These are phyloP conservation scores for Linaria vulgaris DNA, from an alignment of 257 asterid genomes.

Conservation along the genomic window DNA sequence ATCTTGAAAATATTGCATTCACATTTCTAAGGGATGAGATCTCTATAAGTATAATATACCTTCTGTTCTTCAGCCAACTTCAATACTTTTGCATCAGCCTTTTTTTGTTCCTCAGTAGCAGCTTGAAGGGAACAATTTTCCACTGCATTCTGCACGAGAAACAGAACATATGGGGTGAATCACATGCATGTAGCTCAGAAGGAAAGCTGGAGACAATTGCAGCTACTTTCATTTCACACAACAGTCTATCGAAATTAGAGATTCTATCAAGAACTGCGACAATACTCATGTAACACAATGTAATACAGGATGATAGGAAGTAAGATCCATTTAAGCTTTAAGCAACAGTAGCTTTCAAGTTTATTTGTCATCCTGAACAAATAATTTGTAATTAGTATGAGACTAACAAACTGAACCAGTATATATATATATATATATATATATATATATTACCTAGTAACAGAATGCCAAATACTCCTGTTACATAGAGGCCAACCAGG, in stretches of 20 bases:
- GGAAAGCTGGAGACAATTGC: constrained; percentile 14
- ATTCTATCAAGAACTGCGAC: too few relatives aligned
- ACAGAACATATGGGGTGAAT: constrained; percentile 17
- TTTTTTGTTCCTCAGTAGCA: constrained; percentile 67
- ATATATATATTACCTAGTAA: too few relatives aligned
- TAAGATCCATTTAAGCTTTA: too few relatives aligned
- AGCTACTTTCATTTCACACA: constrained; percentile 5
- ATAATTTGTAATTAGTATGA: too few relatives aligned
- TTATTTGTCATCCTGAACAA: too few relatives aligned
- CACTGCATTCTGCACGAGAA: constrained; percentile 64
- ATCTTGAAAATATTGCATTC: constrained; percentile 21
- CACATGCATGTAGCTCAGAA: constrained; percentile 1
- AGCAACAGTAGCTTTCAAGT: too few relatives aligned
- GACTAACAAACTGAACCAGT: too few relatives aligned
- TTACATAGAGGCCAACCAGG: too few relatives aligned
- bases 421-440: too few relatives aligned
- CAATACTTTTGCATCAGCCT: constrained; percentile 61
- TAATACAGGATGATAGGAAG: constrained; percentile 5
- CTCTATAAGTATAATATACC: constrained; percentile 42
- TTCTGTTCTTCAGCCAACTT: constrained; percentile 81
- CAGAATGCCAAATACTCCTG: too few relatives aligned
- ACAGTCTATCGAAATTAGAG: constrained; percentile 2
- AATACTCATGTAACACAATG: constrained; percentile 1
- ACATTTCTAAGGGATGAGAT: constrained; percentile 22
- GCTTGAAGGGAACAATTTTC: constrained; percentile 59